A percentile compares a stretch with the other conserved stretches of the same genome.
Conservation (phyloP, 352 stramenopile genomes). For the Achlya hypogyna region DNA sequence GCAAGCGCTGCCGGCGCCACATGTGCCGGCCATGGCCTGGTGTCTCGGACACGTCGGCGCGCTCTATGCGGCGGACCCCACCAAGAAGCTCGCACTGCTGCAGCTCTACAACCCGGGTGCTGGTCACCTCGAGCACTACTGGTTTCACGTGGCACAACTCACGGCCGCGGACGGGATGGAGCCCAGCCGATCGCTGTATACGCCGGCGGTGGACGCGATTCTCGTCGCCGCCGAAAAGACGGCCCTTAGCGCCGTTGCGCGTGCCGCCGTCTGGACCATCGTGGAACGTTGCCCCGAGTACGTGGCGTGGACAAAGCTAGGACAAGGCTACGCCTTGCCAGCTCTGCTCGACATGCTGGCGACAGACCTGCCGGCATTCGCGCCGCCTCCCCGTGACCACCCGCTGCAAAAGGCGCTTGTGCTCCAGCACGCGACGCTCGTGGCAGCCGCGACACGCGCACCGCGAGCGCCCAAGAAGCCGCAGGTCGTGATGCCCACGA, state of each 20-base stretch:
- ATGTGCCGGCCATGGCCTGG: conserved; percentile 48
- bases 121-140: conserved; percentile 50
- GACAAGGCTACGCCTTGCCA: not conserved
- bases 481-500: not conserved
- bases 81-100: conserved; percentile 43
- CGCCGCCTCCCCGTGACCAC: not conserved
- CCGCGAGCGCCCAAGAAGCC: not conserved
- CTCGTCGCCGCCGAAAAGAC: conserved; percentile 36
- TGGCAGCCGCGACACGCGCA: not conserved
- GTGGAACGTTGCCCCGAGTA: conserved; percentile 47
- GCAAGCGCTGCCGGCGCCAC: conserved; percentile 31
- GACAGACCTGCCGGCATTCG: not conserved
- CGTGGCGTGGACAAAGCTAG: not conserved
- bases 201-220: not conserved
- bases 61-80: conserved; percentile 39
- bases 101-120: conserved; percentile 47
- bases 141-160: conserved; percentile 40
- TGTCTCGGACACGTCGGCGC: conserved; percentile 47
- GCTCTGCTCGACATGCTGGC: not conserved
- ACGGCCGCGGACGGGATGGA: not conserved
- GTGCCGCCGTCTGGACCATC: conserved; percentile 53
- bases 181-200: not conserved
- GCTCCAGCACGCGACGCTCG: not conserved
- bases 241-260: conserved; percentile 45
- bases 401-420: conserved; percentile 10